A percentile compares a stretch with the other conserved stretches of the same genome.
These are phyloP conservation scores for Candida arabinofermentans DNA, from an alignment of 805 yeast genomes.

Conservation along the genomic window DNA sequence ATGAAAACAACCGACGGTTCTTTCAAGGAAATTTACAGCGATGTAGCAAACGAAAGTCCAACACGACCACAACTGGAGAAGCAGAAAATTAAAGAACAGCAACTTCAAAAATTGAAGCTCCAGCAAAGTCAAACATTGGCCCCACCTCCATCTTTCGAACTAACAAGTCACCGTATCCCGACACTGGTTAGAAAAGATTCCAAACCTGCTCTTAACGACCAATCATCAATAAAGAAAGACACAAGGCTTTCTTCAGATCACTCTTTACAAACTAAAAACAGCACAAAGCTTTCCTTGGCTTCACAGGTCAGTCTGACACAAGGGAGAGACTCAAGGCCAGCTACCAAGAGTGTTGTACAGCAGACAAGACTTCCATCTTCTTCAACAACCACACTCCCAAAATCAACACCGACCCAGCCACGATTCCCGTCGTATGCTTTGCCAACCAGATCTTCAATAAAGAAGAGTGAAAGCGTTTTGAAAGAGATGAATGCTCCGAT, in stretches of 20 bases:
- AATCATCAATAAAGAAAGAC: not conserved
- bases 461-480: conserved; percentile 6
- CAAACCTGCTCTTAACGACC: not conserved
- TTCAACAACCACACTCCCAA: not conserved
- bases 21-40: conserved; percentile 22
- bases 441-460: conserved; percentile 16
- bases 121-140: not conserved
- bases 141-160: not conserved
- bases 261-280: too few species aligned
- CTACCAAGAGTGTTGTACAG: not conserved
- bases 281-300: too few species aligned
- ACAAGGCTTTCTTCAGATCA: not conserved
- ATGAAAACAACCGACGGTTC: conserved; percentile 20
- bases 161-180: not conserved
- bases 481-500: not conserved
- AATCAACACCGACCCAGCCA: not conserved
- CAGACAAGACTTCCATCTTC: not conserved
- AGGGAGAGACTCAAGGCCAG: not conserved
- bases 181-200: not conserved
- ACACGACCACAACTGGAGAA: conserved; percentile 25
- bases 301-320: too few species aligned
- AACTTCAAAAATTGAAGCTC: conserved; percentile 10
- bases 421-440: conserved; percentile 18
- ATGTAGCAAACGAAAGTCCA: conserved; percentile 22
- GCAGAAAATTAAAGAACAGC: conserved; percentile 19